Evolutionary conservation across 345 rosid genomes (phyloP).

Genomic region (Excoecaria cochinchinensis): DNA sequence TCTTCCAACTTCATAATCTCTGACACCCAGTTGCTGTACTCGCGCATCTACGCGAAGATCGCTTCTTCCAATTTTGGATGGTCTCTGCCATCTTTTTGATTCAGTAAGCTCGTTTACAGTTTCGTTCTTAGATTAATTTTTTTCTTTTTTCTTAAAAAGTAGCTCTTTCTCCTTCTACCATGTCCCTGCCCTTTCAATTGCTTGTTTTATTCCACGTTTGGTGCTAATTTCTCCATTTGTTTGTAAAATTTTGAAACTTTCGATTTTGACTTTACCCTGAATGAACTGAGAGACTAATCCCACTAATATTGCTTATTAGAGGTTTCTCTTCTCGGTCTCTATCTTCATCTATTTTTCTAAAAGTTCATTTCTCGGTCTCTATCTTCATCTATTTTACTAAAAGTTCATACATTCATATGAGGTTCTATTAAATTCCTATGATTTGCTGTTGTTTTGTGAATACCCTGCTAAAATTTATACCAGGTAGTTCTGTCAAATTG

Average conservation of each 20-base stretch:
- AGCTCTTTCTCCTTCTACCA: neutral
- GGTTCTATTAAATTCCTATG: neutral
- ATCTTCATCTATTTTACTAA: neutral
- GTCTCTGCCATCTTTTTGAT: neutral
- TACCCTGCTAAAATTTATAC: neutral
- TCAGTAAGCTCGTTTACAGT: conserved; percentile 14
- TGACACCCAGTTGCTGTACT: neutral
- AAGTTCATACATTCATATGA: neutral
- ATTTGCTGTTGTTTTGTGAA: neutral
- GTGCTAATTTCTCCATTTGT: neutral
- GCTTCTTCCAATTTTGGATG: neutral
- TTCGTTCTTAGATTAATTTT: neutral
- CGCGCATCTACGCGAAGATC: conserved; percentile 6
- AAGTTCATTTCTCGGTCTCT: no score
- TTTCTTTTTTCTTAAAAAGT: neutral
- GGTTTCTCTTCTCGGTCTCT: neutral
- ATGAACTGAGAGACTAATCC: neutral
- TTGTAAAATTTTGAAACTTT: neutral
- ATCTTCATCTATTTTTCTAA: neutral
- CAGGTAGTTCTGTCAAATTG: neutral
- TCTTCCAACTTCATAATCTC: neutral
- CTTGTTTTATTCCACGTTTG: neutral
- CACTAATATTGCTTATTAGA: neutral
- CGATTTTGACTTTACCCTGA: neutral
- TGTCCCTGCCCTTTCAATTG: neutral